phyloP scores from a whole-genome alignment of 73 alveolate genomes.

The Symbiodinium pilosum region DNA sequence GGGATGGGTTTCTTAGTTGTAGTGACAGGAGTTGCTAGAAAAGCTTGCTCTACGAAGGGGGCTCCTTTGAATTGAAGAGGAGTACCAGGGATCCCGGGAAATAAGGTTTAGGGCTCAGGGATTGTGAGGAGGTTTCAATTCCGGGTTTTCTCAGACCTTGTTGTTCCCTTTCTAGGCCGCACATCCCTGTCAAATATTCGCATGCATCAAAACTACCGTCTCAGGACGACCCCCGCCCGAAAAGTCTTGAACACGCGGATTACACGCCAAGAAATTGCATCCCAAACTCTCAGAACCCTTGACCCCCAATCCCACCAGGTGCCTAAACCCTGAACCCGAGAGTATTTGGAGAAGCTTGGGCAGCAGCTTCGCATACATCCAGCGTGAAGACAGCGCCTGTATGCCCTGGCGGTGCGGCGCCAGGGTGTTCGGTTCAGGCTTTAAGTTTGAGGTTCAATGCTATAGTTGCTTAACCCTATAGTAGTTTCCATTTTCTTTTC shows the following conservation, averaged over 20 bases:
- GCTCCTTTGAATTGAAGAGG: too few relatives aligned
- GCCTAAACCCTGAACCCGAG: not conserved
- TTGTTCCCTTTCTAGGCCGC: not conserved
- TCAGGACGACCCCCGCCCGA: not conserved
- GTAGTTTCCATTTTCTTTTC: too few relatives aligned
- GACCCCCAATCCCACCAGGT: not conserved
- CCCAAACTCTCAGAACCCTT: not conserved
- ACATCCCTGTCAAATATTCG: not conserved
- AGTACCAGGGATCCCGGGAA: not conserved
- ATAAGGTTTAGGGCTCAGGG: not conserved
- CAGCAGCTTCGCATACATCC: constrained; percentile 27
- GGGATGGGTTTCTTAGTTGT: too few relatives aligned
- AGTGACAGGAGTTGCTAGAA: too few relatives aligned
- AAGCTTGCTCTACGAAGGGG: too few relatives aligned
- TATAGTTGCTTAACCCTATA: too few relatives aligned
- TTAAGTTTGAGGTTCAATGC: not conserved
- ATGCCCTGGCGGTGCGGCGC: constrained; percentile 15
- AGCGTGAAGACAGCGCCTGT: constrained; percentile 87
- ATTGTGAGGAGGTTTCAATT: not conserved
- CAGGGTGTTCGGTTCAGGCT: not conserved
- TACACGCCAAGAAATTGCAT: too few relatives aligned
- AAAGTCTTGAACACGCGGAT: not conserved
- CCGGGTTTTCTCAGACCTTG: not conserved
- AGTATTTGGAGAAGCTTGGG: not conserved
- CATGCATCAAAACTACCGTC: not conserved